Base-by-base conservation (phyloP, 2,329 filamentous ascomycete species). In the Pestalotiopsis sp. region DNA sequence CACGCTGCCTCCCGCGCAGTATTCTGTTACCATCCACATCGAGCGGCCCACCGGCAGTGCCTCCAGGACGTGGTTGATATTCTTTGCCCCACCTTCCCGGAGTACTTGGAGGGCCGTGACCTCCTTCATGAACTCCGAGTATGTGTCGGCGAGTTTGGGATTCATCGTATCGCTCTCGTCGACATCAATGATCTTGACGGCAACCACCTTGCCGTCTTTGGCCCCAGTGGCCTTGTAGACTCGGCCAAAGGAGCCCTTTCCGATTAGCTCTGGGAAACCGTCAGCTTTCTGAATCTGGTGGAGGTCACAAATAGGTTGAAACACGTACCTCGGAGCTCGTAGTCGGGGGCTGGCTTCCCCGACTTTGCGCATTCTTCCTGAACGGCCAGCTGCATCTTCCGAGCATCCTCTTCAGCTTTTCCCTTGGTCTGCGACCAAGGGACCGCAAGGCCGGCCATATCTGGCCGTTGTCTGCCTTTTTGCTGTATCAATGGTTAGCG, bases 1-100 rank as follows among this genome's bases (percentile, higher is more conserved):
- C 78, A 97, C 91, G 78, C 93, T 96, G 63, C 93, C 93, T 70
- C 93, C 93, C 5, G 92, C 92, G 74, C 93, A 95, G 79, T 95
- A 94, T 80, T 96, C 93, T 69, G 92, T 95, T 68, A 96, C 89
- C 83, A 96, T 93, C 93, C 93, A 97, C 82, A 97, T 91, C 70
- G 93, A 89, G 73, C 92, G 90, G 57, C 92, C 92, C 49, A 95
- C 89, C 9, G 92, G 90, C 23, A 95, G 85, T 4, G 92, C 92
- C 72, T 95, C 93, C 73, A 95, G 90, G 65, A 95, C 91, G 73
- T 91, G 87, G 77, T 95, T 96, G 81, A 97, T 90, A 76, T 95
- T 95, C 73, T 88, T 87, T 20, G 93, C 93, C 62, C 90, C 91
- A 72, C 87, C 92, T 72, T 93, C 91, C 75, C 91, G 90, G 65